Percentiles rank a stretch among this genome's conserved stretches.
Conservation (phyloP, 2,329 filamentous ascomycete genomes). For the Diaporthe citriasiana region DNA sequence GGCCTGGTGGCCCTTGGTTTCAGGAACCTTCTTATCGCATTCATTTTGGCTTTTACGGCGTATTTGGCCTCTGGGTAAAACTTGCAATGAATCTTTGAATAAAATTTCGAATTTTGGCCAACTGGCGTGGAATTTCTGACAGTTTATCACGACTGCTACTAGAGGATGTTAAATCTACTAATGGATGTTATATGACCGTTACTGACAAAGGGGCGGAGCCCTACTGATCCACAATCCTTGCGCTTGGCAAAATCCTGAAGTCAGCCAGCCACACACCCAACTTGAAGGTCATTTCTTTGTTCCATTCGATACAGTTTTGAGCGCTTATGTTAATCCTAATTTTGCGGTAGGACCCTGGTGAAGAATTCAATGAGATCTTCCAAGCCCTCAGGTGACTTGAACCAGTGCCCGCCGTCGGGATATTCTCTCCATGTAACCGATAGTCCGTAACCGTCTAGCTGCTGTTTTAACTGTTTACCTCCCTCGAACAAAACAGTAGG, state of each 20-base stretch:
- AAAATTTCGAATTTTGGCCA: neutral
- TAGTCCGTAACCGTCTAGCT: slow-evolving; percentile 53
- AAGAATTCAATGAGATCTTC: slow-evolving; percentile 58
- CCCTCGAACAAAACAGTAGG: slow-evolving; percentile 55
- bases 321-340: neutral
- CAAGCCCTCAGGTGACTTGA: slow-evolving; percentile 58
- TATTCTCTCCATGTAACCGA: slow-evolving; percentile 58
- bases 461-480: slow-evolving; percentile 53
- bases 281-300: neutral
- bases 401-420: slow-evolving; percentile 58
- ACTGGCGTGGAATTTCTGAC: no score
- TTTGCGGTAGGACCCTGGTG: slow-evolving; percentile 31
- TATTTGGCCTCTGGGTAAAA: neutral
- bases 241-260: neutral
- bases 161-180: neutral
- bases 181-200: neutral
- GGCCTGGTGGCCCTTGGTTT: neutral
- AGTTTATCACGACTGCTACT: no score
- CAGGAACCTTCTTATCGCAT: neutral
- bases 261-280: neutral
- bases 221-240: neutral
- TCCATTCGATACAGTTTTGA: neutral
- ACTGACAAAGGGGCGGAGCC: neutral
- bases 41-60: neutral
- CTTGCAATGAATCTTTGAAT: neutral